Base-by-base conservation (phyloP, 1,284 basidiomycete genomes). In the Xerocomus alliaceus region DNA sequence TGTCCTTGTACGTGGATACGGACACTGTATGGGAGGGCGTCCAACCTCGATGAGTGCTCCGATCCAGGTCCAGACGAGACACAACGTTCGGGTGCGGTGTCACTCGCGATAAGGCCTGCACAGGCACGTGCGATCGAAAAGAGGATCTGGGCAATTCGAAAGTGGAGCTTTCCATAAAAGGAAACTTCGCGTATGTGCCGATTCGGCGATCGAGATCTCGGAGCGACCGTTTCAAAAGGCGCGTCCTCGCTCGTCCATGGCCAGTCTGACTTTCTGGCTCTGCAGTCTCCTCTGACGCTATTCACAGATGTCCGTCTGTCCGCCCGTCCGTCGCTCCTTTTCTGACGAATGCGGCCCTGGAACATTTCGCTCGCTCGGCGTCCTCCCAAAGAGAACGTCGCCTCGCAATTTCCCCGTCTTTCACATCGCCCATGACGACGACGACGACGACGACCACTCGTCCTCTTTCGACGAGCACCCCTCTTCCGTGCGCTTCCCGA, bases 301-400 rank as follows among this genome's bases (percentile, higher is more conserved):
- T 50, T 20, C 37, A 13, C 34, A 72, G 58, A 75, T 75, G 72
- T 11, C 61, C 26, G 17, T 45, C 34, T 63, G 60, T 13, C 29
- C 52, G 5, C 39, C 58, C 4, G 56, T 61, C 63, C 73, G 77
- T 52, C 79, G 82, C 39, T 60, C 72, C 0, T 84, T 81, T 74
- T 79, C 79, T 45, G 78, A 80, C 49, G 83, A 84, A 65, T 76
- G 72, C 42, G 81, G 82, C 31, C 77, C 80, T 15, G 85, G 85
- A 65, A 80, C 87, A 18, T 87, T 87, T 64, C 77, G 77, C 26
- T 77, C 84, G 17, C 78, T 89, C 53, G 78, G 80, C 22, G 65
- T 73, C 45, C 80, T 88, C 54, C 87, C 87, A 32, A 79, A 81
- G n/a, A 76, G 82, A 55, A 70, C n/a, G 66, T 2, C 52, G 58